Conservation (phyloP, 108 stramenopile genomes). For the Nitzschia putrida region DNA sequence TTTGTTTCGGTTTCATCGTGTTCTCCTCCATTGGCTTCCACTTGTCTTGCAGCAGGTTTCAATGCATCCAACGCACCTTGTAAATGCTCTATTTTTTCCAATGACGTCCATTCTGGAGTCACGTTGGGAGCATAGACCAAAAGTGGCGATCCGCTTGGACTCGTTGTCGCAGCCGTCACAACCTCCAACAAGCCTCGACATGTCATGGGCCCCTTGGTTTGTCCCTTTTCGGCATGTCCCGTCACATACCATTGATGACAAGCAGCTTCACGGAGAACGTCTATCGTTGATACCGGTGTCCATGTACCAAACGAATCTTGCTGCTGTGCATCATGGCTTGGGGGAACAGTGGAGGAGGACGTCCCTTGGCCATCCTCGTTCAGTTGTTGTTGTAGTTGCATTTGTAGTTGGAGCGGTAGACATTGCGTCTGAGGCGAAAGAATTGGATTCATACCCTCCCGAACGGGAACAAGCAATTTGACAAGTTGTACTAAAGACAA, state of each 20-base stretch:
- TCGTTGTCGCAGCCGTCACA: not conserved
- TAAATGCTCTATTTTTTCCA: slow-evolving; percentile 42
- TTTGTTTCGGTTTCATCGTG: not conserved
- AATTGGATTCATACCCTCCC: slow-evolving; percentile 33
- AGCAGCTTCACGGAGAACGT: slow-evolving; percentile 57
- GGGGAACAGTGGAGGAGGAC: slow-evolving; percentile 7
- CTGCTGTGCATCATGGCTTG: slow-evolving; percentile 14
- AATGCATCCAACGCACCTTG: slow-evolving; percentile 60
- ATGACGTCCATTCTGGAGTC: slow-evolving; percentile 53
- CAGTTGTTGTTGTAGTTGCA: not conserved
- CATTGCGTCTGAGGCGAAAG: slow-evolving; percentile 44
- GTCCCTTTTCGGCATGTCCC: not conserved
- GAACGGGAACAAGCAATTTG: slow-evolving; percentile 56
- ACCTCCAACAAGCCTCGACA: slow-evolving; percentile 18
- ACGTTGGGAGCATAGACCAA: slow-evolving; percentile 26
- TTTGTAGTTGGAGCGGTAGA: slow-evolving; percentile 8
- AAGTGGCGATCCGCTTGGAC: not conserved
- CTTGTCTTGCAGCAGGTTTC: not conserved
- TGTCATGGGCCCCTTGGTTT: slow-evolving; percentile 16
- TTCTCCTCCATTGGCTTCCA: not conserved
- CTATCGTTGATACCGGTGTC: slow-evolving; percentile 39
- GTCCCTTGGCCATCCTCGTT: not conserved
- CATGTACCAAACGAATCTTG: slow-evolving; percentile 43
- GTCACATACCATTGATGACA: slow-evolving; percentile 67
- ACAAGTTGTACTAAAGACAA: slow-evolving; percentile 63